Evolutionary conservation across 225 moss, liverwort and hornwort species (phyloP).

Genomic region (Pseudoscleropodium purum): DNA sequence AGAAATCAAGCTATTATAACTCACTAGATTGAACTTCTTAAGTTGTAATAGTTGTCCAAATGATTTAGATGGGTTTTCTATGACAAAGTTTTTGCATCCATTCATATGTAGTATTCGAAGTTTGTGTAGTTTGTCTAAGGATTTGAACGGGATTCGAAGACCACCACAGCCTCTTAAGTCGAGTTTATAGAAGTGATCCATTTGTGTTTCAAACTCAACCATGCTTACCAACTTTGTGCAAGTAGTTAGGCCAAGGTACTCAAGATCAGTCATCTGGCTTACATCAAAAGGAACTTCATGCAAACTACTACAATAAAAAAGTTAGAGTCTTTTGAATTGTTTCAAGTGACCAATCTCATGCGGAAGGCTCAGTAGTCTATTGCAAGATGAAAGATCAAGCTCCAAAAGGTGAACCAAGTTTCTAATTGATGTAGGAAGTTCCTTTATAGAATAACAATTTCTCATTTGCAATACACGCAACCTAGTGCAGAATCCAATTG

Average conservation of each 20-base stretch:
- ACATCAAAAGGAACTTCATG: fast-evolving
- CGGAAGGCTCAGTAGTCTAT: fast-evolving
- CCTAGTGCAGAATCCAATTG: not conserved
- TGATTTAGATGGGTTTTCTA: not conserved
- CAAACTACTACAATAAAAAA: fast-evolving
- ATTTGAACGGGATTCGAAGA: no score
- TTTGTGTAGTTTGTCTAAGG: not conserved
- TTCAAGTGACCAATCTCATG: no score
- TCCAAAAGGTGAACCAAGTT: not conserved
- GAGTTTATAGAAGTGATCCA: no score
- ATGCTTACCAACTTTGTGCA: no score
- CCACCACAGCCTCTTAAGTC: fast-evolving
- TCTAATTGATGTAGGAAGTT: fast-evolving
- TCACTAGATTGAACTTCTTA: no score
- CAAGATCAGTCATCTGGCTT: no score
- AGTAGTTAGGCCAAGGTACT: fast-evolving
- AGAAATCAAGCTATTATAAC: no score
- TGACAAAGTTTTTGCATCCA: fast-evolving
- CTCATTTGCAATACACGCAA: not conserved
- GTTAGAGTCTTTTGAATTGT: no score
- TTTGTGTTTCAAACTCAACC: no score
- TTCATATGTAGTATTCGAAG: not conserved
- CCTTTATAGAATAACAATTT: fast-evolving
- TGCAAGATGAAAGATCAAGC: fast-evolving
- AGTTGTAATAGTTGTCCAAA: no score